Base-by-base conservation (phyloP, 495 filamentous ascomycete species). In the Aspergillus bertholletiae region DNA sequence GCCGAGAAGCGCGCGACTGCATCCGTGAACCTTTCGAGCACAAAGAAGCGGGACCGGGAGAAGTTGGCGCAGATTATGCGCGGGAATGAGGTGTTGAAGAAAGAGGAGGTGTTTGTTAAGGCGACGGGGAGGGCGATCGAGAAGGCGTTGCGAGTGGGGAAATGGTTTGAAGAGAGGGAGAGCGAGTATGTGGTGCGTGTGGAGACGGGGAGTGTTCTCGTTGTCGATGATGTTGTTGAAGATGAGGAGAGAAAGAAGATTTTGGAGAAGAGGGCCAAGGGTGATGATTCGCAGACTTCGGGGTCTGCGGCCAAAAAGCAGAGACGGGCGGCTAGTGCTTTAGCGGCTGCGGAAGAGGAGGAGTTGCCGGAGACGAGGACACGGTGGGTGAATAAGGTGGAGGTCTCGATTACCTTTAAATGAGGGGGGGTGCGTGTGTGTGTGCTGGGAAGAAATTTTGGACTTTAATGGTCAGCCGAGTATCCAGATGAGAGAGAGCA, bases 121-220 rank as follows among this genome's bases (percentile, higher is more conserved):
- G 93, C 83, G 15, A 92, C 89, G 1, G 90, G 89, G 28, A 81
- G 80, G 59, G 92, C 90, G 28, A 92, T 96, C 48, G 77, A 84
- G 65, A 87, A 82, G 70, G 85, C 84, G 24, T 59, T 92, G 27
- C 70, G 74, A 48, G 73, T 90, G 8, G 88, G 79, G 13, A 66
- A 79, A 53, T 87, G 80, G 64, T 88, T 89, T 59, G 78, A 82
- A 71, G 73, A 80, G 28, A 5, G 21, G 23, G 54, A 27, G 41
- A 68, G 67, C 18, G 82, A 84, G 52, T 80, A 81, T 56, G 54
- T 64, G 1, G 83, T 89, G 6, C 56, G 75, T 53, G 54, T 88
- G 48, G 75, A 74, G 60, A 89, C 88, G 46, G 83, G 85, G 54
- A 85, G 79, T 60, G 74, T 90, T 21, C 69, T 80, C 18, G 82